Base-by-base conservation (phyloP, 176 grass and related monocot species). In the Leersia perrieri region DNA sequence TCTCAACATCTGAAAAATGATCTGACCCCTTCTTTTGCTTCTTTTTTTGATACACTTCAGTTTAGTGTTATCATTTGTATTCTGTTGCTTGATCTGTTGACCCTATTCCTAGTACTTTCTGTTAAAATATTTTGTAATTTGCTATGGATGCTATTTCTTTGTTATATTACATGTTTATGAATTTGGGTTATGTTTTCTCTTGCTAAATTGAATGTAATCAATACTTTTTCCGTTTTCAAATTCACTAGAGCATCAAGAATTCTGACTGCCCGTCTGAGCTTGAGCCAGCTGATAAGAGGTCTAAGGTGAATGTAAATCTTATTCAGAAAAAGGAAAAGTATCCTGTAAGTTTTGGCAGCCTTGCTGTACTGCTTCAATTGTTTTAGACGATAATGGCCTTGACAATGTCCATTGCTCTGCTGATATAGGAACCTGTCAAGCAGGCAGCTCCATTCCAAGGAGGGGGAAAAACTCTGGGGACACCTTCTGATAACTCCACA, bases 201-300 rank as follows among this genome's bases (percentile, higher is more conserved):
- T 84, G 27, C 61, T 73, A 18, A 80, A 49, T 66, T 23, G 20
- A 34, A 28, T 67, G 76, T 66, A 33, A 72, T 66, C 44, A 35
- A 62, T 20, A 30, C 11, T 25, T 33, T 69, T 80, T 35, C 20
- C 31, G 2, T 33, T n/a, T 30, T 14, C 11, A 16, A 23, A 68
- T 64, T 60, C 9, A 69, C 14, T 79, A 99, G 96, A 99, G 96
- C 87, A 91, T 99, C 66, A 90, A 76, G 82, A 91, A 90, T 81
- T 91, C 88, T 84, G 92, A 91, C 76, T 99, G 96, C 73, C 92
- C 92, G 61, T 47, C 84, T 35, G 96, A 99, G 76, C 90, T 99
- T 91, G 74, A 82, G 66, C 87, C 82, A 14, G 76, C 92, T 84
- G 87, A 91, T 72, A 58, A 45, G 45, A 88, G 70, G 27, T 82